phyloP scores from a whole-genome alignment of 179 eudicot species.

The Corrigiola litoralis region DNA sequence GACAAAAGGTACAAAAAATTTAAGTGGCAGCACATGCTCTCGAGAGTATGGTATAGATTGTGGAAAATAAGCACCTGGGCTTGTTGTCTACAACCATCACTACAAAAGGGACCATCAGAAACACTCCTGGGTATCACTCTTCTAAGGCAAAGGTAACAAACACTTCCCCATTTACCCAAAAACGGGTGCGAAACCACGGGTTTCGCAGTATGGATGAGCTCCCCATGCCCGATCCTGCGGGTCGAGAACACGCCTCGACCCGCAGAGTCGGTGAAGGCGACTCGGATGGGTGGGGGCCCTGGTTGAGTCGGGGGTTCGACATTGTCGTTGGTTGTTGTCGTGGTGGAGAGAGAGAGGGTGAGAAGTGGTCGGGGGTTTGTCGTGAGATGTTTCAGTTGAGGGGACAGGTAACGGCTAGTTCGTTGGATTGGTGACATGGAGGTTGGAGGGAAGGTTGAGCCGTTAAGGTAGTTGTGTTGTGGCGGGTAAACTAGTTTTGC shows the following conservation, averaged over 20 bases:
- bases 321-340: background rate
- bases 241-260: constrained; percentile 88
- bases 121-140: constrained; percentile 13
- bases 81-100: constrained; percentile 48
- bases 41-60: background rate
- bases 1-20: background rate
- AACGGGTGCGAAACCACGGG: constrained; percentile 75
- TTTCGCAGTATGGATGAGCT: constrained; percentile 80
- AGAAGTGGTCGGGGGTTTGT: constrained; percentile 1
- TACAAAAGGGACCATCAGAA: constrained; percentile 38
- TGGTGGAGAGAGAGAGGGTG: constrained; percentile 1
- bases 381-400: constrained; percentile 3
- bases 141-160: constrained; percentile 70
- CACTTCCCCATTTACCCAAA: constrained; percentile 32
- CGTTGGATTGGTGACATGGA: constrained; percentile 6
- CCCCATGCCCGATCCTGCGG: constrained; percentile 53
- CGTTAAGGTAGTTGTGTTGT: too few relatives aligned
- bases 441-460: too few relatives aligned
- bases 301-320: constrained; percentile 17
- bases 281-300: constrained; percentile 75
- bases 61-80: constrained; percentile 45
- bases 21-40: background rate
- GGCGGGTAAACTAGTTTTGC: too few relatives aligned
- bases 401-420: constrained; percentile 19
- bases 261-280: constrained; percentile 54